Evolutionary conservation across 1,284 basidiomycete species (phyloP).

Genomic region (Afroboletus lepidellus): DNA sequence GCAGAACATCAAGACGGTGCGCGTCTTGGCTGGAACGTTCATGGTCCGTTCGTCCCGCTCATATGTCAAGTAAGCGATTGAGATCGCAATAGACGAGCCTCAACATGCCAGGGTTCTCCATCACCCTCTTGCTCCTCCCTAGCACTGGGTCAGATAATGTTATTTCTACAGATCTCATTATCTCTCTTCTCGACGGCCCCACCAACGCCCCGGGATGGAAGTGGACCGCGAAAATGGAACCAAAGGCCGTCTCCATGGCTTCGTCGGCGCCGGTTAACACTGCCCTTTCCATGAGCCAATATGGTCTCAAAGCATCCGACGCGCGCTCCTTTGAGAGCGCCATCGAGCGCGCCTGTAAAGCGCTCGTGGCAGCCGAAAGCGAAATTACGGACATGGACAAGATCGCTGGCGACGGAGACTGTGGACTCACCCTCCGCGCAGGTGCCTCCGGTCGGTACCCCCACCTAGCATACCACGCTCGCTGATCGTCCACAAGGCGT

Average conservation of each 20-base stretch:
- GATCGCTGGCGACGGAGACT: conserved; percentile 74
- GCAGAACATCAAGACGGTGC: conserved; percentile 57
- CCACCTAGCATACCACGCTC: conserved; percentile 27
- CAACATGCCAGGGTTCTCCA: conserved; percentile 93
- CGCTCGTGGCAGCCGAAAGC: conserved; percentile 75
- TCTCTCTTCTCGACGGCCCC: conserved; percentile 77
- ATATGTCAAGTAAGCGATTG: conserved; percentile 1
- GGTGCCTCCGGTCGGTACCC: conserved; percentile 48
- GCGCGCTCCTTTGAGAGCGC: conserved; percentile 51
- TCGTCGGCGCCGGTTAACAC: conserved; percentile 17
- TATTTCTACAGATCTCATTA: conserved; percentile 50
- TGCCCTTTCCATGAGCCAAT: conserved; percentile 14
- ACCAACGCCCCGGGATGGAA: conserved; percentile 83
- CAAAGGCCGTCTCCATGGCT: conserved; percentile 25
- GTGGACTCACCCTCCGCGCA: conserved; percentile 83
- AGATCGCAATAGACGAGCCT: conserved; percentile 67
- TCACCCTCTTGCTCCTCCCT: conserved; percentile 84
- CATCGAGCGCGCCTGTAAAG: conserved; percentile 65
- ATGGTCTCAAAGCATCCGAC: conserved; percentile 42
- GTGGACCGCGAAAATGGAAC: conserved; percentile 54
- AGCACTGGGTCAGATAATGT: conserved; percentile 36
- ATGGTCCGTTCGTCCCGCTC: conserved; percentile 56
- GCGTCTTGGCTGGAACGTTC: conserved; percentile 77
- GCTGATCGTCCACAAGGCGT: conserved; percentile 39
- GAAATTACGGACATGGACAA: conserved; percentile 90